These are phyloP conservation scores for Stachybotrys chlorohalonatus DNA, from an alignment of 2,329 filamentous ascomycete species.

Conservation along the genomic window DNA sequence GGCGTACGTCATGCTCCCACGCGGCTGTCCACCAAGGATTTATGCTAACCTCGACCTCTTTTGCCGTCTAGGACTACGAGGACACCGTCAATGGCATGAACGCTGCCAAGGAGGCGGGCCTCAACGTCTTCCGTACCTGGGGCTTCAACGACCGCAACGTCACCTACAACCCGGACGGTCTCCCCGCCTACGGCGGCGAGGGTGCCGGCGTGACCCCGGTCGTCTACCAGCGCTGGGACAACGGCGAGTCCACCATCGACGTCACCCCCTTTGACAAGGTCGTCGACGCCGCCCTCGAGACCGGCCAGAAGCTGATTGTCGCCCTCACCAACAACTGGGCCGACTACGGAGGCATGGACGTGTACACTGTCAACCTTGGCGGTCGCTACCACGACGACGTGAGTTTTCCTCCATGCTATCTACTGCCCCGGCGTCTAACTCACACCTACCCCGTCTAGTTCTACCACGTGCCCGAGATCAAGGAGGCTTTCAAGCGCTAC, in stretches of 20 bases:
- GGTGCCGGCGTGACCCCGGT: constrained; percentile 33
- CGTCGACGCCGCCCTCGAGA: constrained; percentile 36
- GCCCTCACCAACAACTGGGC: constrained; percentile 51
- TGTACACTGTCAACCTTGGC: constrained; percentile 46
- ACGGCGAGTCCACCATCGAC: constrained; percentile 33
- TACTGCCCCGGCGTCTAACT: not conserved
- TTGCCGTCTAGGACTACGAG: constrained; percentile 17
- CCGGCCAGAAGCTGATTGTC: constrained; percentile 43
- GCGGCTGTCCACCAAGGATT: constrained; percentile 7
- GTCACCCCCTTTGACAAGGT: constrained; percentile 40
- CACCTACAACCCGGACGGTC: constrained; percentile 32
- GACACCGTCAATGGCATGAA: constrained; percentile 36
- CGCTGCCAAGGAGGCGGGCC: constrained; percentile 36
- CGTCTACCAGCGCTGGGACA: constrained; percentile 35
- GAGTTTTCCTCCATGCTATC: constrained; percentile 6
- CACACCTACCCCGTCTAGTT: constrained; percentile 1
- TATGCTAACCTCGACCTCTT: not conserved
- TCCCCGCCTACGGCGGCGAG: constrained; percentile 43
- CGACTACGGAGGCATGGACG: constrained; percentile 51
- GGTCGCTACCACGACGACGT: constrained; percentile 41
- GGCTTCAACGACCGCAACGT: constrained; percentile 49
- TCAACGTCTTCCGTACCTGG: constrained; percentile 48
- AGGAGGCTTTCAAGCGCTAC: constrained; percentile 20
- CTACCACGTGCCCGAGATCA: constrained; percentile 7
- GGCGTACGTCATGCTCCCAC: constrained; percentile 22